Evolutionary conservation across 116 monocot genomes (phyloP).

Genomic region (Posidonia oceanica): DNA sequence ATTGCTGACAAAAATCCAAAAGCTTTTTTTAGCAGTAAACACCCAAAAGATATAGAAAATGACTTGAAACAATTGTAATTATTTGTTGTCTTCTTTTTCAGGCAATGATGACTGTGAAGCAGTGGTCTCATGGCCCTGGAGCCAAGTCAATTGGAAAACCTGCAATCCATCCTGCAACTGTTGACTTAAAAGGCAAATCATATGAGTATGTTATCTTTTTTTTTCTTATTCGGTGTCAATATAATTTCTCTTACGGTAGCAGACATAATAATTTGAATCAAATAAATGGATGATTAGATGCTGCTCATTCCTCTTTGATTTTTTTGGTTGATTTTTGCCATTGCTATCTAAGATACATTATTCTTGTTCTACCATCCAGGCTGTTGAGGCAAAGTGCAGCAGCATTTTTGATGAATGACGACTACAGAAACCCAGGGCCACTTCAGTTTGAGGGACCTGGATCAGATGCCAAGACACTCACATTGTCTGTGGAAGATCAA

Average conservation of each 20-base stretch:
- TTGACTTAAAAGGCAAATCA: conserved; percentile 86
- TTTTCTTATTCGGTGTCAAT: background rate
- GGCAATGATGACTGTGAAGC: conserved; percentile 92
- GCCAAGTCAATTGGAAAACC: conserved; percentile 61
- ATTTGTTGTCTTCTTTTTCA: conserved; percentile 9
- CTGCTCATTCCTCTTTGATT: too few relatives aligned
- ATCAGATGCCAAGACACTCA: conserved; percentile 52
- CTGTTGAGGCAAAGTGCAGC: conserved; percentile 60
- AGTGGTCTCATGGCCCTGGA: conserved; percentile 64
- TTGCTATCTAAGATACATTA: too few relatives aligned
- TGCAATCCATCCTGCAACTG: conserved; percentile 66
- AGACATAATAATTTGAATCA: too few relatives aligned
- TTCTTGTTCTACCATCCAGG: conserved; percentile 22
- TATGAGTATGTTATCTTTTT: conserved; percentile 45
- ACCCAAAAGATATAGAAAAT: too few relatives aligned
- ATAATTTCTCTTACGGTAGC: too few relatives aligned
- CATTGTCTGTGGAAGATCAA: conserved; percentile 80
- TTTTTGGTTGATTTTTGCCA: too few relatives aligned
- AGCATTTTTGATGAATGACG: conserved; percentile 69
- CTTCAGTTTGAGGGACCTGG: conserved; percentile 90
- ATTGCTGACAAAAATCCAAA: too few relatives aligned
- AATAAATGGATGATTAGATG: too few relatives aligned
- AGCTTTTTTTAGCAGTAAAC: too few relatives aligned
- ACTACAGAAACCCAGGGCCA: conserved; percentile 89
- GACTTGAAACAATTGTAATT: background rate